Evolutionary conservation across 768 basidiomycete species (phyloP).

Genomic region (Leucocoprinus sp.): DNA sequence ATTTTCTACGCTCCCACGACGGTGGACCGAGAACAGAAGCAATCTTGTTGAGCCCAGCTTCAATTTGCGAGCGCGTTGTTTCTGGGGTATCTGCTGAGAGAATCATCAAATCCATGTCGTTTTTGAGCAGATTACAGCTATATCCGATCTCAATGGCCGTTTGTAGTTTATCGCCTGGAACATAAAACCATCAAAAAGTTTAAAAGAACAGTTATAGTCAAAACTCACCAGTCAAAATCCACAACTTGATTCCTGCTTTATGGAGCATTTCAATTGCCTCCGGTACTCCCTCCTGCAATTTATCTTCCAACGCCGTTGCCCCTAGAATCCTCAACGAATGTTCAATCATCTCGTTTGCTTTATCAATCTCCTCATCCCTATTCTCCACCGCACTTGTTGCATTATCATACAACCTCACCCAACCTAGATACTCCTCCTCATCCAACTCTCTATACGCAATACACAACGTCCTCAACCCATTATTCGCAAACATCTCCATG

Average conservation of each 20-base stretch:
- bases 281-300: slow-evolving; percentile 94
- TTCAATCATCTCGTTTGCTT: slow-evolving; percentile 78
- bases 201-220: slow-evolving; percentile 1
- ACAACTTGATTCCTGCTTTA: slow-evolving; percentile 91
- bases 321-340: slow-evolving; percentile 79
- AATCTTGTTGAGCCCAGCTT: slow-evolving; percentile 91
- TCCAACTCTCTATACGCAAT: slow-evolving; percentile 71
- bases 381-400: slow-evolving; percentile 72
- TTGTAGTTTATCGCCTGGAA: slow-evolving; percentile 86
- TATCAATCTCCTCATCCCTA: slow-evolving; percentile 88
- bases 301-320: slow-evolving; percentile 95
- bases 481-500: slow-evolving; percentile 92
- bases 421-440: slow-evolving; percentile 79
- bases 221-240: slow-evolving; percentile 83
- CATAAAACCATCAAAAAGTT: background rate
- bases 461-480: slow-evolving; percentile 84
- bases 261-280: slow-evolving; percentile 92
- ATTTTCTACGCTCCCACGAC: slow-evolving; percentile 45
- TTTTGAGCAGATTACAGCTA: slow-evolving; percentile 91
- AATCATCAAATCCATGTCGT: slow-evolving; percentile 96
- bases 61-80: slow-evolving; percentile 76
- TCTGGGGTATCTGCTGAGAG: slow-evolving; percentile 76
- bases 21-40: slow-evolving; percentile 79
- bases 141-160: slow-evolving; percentile 98
- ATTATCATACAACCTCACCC: slow-evolving; percentile 74